Base-by-base conservation (phyloP, 2,329 filamentous ascomycete genomes). In the Orbilia oligospora region DNA sequence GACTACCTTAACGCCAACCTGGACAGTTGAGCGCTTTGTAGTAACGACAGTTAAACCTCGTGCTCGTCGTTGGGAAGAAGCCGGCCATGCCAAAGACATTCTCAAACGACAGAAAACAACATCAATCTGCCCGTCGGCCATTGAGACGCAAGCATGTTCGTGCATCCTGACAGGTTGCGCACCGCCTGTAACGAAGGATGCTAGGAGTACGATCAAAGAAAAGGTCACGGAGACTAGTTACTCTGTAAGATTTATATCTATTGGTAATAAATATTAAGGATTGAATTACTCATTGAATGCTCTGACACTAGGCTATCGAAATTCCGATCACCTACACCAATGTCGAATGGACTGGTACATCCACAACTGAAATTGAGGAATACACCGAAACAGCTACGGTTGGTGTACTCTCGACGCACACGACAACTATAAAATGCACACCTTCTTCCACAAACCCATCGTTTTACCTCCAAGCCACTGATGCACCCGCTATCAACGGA, bases 391-490 rank as follows among this genome's bases (percentile, higher is more conserved):
- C 48, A 2, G 4, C 20, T 14, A 38, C 5, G 2, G 16, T 20
- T 8, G 72, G 56, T n/a, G 18, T 66, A 0, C 36, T 76, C 8
- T 70, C 66, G 0, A 76, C 72, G 2, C 66, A 71, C 14, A 71
- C 72, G 1, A 71, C 46, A 8, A 76, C 72, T 1, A 53, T 76
- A 48, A 71, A 65, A 30, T 76, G 72, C 49, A 66, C 72, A 24
- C 66, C 72, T 14, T 65, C 56, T 27, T 30, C 58, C 1, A 63
- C 48, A 10, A 70, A 58, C 53, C n/a, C 71, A 46, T 65, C 30
- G 1, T 76, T 76, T 33, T 61, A 66, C 24, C 56, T 76, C 16
- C 66, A 76, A 46, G 72, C 72, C 22, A 76, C 72, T 9, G 41
- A 69, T 20, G 72, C 56, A 1, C 66, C 66, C 1, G 8, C 27